Evolutionary conservation across 331 rosid species (phyloP), one percentile per base, ranked within the genome.

Genomic region (Telfairia occidentalis): DNA sequence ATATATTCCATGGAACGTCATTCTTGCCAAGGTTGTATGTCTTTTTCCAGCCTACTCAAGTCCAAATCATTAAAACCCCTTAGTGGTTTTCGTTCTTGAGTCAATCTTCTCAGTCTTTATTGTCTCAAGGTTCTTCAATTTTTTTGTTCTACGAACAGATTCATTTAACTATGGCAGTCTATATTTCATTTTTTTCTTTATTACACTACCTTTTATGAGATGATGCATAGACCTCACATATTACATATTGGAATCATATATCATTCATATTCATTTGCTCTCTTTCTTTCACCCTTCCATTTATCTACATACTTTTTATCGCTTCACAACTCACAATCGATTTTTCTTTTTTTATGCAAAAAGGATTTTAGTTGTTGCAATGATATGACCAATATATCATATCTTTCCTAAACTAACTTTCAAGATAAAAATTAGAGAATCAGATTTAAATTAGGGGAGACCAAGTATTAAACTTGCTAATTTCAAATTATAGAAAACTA

Each of bases 181-280:
- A n/a, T n/a, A n/a, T n/a, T n/a, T n/a, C n/a, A n/a, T n/a, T n/a
- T n/a, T n/a, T n/a, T n/a, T n/a, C 5, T 38, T 38, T 38, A 38
- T 3, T 38, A 38, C 8, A 38, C 9, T 38, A 38, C 43, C 5
- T 38, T 38, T 38, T 38, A 38, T 38, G 43, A 66, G 73, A 66
- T 66, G 50, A 66, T 23, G 7, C 73, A 66, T 40, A 66, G 18
- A 45, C 18, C 18, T 45, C 11, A 45, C 18, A 66, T 1, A 37
- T 66, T 66, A 45, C 4, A 66, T 1, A 37, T 66, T 66, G 73
- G 73, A 66, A 35, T 66, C 50, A 66, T 66, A 38, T 38, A 66
- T 38, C 52, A 37, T 38, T 38, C 18, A 19, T 40, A 66, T 66
- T 66, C 8, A n/a, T 66, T 66, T 66, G n/a, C 50, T 5, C 52